Percentiles rank a stretch among this genome's conserved stretches.
These are phyloP conservation scores for Aspergillus olivimuriae DNA, from an alignment of 495 filamentous ascomycete genomes.

Conservation along the genomic window DNA sequence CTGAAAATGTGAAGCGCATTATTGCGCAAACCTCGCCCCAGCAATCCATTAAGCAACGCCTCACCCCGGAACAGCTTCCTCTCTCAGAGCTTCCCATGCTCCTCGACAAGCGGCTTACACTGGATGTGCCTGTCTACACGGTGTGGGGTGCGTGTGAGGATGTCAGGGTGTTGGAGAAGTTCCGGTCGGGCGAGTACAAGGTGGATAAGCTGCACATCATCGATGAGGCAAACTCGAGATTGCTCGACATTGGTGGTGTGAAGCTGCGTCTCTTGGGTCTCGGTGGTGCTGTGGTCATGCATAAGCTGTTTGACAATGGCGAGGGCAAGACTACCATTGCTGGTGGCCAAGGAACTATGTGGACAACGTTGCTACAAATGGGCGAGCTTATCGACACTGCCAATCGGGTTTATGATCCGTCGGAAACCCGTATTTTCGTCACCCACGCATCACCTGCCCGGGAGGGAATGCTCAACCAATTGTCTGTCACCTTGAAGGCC, in stretches of 20 bases:
- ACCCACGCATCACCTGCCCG: conserved; percentile 96
- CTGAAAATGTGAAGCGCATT: conserved; percentile 77
- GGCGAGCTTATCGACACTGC: conserved; percentile 97
- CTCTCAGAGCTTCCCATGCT: conserved; percentile 93
- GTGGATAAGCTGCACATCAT: conserved; percentile 96
- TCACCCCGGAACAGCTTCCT: conserved; percentile 72
- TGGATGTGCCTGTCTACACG: conserved; percentile 96
- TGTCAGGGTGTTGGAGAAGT: conserved; percentile 95
- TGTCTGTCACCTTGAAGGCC: conserved; percentile 94
- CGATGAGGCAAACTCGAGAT: conserved; percentile 91
- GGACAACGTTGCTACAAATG: conserved; percentile 98
- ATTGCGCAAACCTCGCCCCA: conserved; percentile 62
- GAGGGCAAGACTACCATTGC: conserved; percentile 97
- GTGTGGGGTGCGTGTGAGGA: conserved; percentile 99
- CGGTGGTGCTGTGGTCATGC: conserved; percentile 98
- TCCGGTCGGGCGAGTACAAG: conserved; percentile 97
- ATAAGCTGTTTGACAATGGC: conserved; percentile 99
- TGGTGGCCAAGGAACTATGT: conserved; percentile 98
- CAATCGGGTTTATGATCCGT: conserved; percentile 95
- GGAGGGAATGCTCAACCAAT: conserved; percentile 95
- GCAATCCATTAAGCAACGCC: conserved; percentile 72
- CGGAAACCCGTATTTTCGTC: conserved; percentile 95
- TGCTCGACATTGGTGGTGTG: conserved; percentile 90
- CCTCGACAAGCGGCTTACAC: conserved; percentile 76
- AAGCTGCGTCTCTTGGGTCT: conserved; percentile 92